These are phyloP conservation scores for Fragaria iinumae DNA, from an alignment of 306 rosid species.

Conservation along the genomic window DNA sequence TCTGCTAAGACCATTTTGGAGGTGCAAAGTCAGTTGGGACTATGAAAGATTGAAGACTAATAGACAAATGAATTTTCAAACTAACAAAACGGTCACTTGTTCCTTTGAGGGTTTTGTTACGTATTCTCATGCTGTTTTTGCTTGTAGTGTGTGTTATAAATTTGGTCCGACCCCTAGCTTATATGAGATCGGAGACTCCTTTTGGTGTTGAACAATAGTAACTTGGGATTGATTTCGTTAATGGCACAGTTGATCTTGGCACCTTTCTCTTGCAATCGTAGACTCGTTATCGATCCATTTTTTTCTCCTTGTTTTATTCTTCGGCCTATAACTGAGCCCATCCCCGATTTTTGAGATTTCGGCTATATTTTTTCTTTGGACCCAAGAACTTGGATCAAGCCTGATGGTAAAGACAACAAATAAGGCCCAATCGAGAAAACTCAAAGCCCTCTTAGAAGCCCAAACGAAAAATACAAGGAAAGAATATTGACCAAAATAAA, in stretches of 20 bases:
- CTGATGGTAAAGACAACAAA: background rate
- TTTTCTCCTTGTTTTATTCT: too few species aligned
- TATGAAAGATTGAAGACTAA: slow-evolving; percentile 34
- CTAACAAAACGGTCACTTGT: background rate
- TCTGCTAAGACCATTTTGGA: slow-evolving; percentile 66
- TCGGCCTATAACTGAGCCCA: background rate
- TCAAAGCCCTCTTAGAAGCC: too few species aligned
- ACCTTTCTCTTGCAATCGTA: background rate
- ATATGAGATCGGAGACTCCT: background rate
- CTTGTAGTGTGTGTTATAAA: background rate
- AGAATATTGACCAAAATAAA: too few species aligned
- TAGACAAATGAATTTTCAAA: background rate
- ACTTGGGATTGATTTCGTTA: background rate
- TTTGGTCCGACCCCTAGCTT: background rate
- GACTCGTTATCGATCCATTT: background rate
- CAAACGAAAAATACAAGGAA: too few species aligned
- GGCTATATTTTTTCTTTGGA: background rate
- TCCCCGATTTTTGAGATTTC: background rate
- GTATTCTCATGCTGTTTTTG: background rate
- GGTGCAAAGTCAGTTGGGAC: slow-evolving; percentile 57
- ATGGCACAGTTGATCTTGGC: background rate
- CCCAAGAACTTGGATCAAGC: background rate
- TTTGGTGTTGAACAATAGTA: background rate
- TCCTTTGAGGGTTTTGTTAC: background rate
- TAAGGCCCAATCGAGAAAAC: background rate